A percentile compares a stretch with the other conserved stretches of the same genome.
These are phyloP conservation scores for Apophysomyces trapeziformis DNA, from an alignment of 371 early-diverging fungal genomes.

Conservation along the genomic window DNA sequence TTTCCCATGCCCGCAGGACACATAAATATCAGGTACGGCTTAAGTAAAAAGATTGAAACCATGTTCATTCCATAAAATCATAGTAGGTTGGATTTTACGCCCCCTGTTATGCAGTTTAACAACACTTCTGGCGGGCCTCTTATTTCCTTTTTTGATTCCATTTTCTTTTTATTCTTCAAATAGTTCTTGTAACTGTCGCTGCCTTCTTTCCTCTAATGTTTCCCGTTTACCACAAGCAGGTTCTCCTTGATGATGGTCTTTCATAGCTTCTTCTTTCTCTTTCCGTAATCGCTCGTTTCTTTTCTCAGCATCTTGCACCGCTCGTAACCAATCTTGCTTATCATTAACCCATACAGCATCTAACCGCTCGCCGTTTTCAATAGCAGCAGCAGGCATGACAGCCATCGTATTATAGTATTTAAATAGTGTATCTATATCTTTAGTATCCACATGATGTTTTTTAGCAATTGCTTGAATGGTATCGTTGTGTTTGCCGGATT, in stretches of 20 bases:
- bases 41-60: too few species aligned
- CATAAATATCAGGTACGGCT: too few species aligned
- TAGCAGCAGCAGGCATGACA: slow-evolving; percentile 39
- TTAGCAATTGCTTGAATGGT: slow-evolving; percentile 21
- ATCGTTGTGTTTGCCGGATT: slow-evolving; percentile 34
- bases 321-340: slow-evolving; percentile 33
- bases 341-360: slow-evolving; percentile 44
- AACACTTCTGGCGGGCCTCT: background rate
- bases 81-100: too few species aligned
- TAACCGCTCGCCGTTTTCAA: slow-evolving; percentile 39
- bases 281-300: slow-evolving; percentile 24
- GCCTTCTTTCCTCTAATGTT: slow-evolving; percentile 11
- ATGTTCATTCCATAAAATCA: too few species aligned
- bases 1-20: too few species aligned
- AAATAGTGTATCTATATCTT: slow-evolving; percentile 30
- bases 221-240: background rate
- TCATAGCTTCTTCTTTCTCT: slow-evolving; percentile 28
- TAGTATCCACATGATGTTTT: slow-evolving; percentile 33
- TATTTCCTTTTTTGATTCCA: background rate
- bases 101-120: background rate
- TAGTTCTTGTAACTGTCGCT: slow-evolving; percentile 20
- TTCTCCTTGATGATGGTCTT: slow-evolving; percentile 21
- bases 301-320: slow-evolving; percentile 24
- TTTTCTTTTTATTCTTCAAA: slow-evolving; percentile 25
- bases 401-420: slow-evolving; percentile 48